A percentile compares a stretch with the other conserved stretches of the same genome.
These are phyloP conservation scores for Ailanthus altissimus DNA, from an alignment of 345 rosid genomes.

Conservation along the genomic window DNA sequence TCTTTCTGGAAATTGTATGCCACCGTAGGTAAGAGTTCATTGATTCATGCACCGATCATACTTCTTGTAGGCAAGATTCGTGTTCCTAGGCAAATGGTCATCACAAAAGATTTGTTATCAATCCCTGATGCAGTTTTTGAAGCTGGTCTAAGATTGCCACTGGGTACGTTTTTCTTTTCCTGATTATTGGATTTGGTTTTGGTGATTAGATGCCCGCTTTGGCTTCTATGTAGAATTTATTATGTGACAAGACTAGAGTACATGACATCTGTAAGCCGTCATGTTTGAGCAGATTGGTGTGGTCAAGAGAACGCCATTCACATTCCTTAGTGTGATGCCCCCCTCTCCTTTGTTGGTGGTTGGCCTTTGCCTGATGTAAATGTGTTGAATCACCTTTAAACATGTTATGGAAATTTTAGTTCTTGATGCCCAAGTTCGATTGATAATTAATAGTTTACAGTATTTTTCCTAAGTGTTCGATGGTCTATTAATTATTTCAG, in stretches of 20 bases:
- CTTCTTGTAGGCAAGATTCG: slow-evolving; percentile 59
- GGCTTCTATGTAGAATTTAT: neutral
- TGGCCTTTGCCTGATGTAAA: neutral
- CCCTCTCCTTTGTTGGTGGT: neutral
- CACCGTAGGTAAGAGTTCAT: slow-evolving; percentile 14
- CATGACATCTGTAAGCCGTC: neutral
- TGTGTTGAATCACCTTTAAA: neutral
- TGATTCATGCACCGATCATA: slow-evolving; percentile 19
- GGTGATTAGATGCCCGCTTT: neutral
- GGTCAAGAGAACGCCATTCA: neutral
- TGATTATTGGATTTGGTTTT: neutral
- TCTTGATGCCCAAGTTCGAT: neutral
- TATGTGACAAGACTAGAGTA: neutral
- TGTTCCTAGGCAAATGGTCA: slow-evolving; percentile 80
- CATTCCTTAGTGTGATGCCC: neutral
- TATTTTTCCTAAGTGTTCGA: neutral
- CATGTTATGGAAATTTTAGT: neutral
- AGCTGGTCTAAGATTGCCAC: slow-evolving; percentile 76
- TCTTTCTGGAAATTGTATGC: slow-evolving; percentile 1
- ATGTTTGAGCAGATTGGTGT: slow-evolving; percentile 1
- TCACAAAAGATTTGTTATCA: slow-evolving; percentile 58
- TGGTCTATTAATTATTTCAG: slow-evolving; percentile 40
- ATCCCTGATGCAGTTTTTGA: slow-evolving; percentile 51
- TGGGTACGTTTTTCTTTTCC: slow-evolving; percentile 48
- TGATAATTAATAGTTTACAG: neutral